Evolutionary conservation across 345 rosid genomes (phyloP).

Genomic region (Kernera saxatilis): DNA sequence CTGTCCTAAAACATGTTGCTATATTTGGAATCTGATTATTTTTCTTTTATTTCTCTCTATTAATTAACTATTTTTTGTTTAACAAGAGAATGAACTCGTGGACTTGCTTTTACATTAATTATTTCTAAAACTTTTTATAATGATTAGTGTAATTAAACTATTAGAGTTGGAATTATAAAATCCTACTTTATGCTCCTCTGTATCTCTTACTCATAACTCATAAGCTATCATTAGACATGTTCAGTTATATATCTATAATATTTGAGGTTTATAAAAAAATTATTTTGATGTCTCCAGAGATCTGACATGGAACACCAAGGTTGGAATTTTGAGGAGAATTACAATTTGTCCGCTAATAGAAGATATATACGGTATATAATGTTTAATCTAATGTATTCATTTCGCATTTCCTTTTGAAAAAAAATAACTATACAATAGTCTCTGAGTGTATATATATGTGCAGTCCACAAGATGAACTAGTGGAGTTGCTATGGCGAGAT

Average conservation of each 20-base stretch:
- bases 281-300: slow-evolving; percentile 16
- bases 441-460: slow-evolving; percentile 4
- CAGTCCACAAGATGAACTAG: slow-evolving; percentile 57
- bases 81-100: background rate
- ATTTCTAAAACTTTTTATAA: background rate
- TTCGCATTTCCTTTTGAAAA: background rate
- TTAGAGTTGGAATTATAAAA: background rate
- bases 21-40: slow-evolving; percentile 14
- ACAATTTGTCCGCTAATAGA: slow-evolving; percentile 33
- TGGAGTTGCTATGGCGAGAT: slow-evolving; percentile 63
- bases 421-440: background rate
- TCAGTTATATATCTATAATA: background rate
- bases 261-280: background rate
- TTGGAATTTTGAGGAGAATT: slow-evolving; percentile 54
- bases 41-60: background rate
- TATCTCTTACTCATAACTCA: slow-evolving; percentile 14
- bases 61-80: background rate
- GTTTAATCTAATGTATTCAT: background rate
- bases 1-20: background rate
- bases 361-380: slow-evolving; percentile 38
- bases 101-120: background rate
- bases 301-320: slow-evolving; percentile 57
- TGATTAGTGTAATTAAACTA: slow-evolving; percentile 15
- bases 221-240: slow-evolving; percentile 3
- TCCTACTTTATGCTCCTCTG: background rate